phyloP scores from a whole-genome alignment of 2,329 filamentous ascomycete genomes.

The Stagonosporopsis cucurbitacearum region DNA sequence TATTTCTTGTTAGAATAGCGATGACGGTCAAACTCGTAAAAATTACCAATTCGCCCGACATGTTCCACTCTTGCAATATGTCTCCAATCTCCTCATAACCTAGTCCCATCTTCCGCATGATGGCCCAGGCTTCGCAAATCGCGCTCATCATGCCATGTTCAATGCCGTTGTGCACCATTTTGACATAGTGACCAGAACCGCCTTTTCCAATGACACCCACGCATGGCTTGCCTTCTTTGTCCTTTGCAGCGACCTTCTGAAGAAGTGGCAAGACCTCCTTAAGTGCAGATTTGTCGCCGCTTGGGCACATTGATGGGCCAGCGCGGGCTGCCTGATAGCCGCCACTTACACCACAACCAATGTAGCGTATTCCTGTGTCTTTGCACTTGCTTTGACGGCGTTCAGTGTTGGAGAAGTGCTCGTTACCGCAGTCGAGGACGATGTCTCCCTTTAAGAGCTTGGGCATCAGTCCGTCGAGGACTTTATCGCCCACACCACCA shows the following conservation, averaged over 20 bases:
- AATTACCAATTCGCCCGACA: constrained; percentile 60
- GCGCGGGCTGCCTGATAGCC: constrained; percentile 71
- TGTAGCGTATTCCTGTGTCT: constrained; percentile 66
- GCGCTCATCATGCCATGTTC: constrained; percentile 74
- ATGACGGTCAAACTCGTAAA: neutral
- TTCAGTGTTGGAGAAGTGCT: constrained; percentile 70
- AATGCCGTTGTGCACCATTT: constrained; percentile 79
- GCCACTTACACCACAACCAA: constrained; percentile 72
- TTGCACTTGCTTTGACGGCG: constrained; percentile 64
- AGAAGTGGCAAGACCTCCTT: constrained; percentile 67
- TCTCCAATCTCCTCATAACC: constrained; percentile 65
- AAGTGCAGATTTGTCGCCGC: constrained; percentile 64
- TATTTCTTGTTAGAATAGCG: constrained; percentile 1
- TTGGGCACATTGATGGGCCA: constrained; percentile 72
- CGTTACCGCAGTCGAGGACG: constrained; percentile 72
- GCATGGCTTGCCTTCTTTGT: constrained; percentile 64
- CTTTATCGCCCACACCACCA: constrained; percentile 55
- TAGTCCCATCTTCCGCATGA: constrained; percentile 67
- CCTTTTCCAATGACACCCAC: constrained; percentile 66
- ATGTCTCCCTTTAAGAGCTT: constrained; percentile 67
- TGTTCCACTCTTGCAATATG: constrained; percentile 67
- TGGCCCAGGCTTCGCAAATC: constrained; percentile 69
- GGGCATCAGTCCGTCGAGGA: constrained; percentile 56
- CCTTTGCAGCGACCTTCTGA: constrained; percentile 67
- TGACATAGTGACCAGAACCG: constrained; percentile 73